phyloP scores from a whole-genome alignment of 2,329 filamentous ascomycete genomes.

The Diaporthe helianthi region DNA sequence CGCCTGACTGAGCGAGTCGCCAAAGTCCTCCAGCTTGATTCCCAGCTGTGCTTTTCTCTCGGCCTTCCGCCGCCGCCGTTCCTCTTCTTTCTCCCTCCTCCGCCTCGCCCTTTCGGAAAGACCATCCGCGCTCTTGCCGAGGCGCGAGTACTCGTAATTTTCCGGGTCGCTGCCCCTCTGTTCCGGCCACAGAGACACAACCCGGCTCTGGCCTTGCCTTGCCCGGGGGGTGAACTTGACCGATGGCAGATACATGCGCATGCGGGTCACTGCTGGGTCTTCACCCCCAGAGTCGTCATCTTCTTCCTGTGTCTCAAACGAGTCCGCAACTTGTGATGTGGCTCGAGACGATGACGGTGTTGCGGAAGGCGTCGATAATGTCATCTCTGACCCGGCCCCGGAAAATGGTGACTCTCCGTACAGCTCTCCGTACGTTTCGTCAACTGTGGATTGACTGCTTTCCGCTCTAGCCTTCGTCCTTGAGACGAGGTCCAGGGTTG shows the following conservation, averaged over 20 bases:
- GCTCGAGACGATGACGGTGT: constrained; percentile 32
- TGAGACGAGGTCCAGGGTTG: constrained; percentile 18
- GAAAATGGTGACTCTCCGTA: background rate
- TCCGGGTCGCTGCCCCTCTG: constrained; percentile 44
- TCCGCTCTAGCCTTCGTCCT: background rate
- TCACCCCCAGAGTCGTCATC: constrained; percentile 26
- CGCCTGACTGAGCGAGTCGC: constrained; percentile 29
- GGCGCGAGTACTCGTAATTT: constrained; percentile 42
- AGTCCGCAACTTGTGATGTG: constrained; percentile 27
- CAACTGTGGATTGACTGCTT: background rate
- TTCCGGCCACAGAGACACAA: constrained; percentile 47
- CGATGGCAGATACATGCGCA: constrained; percentile 45
- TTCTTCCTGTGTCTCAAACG: background rate
- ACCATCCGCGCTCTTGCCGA: constrained; percentile 8
- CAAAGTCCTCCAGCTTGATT: constrained; percentile 37
- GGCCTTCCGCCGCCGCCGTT: constrained; percentile 39
- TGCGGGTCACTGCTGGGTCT: constrained; percentile 43
- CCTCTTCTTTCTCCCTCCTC: constrained; percentile 36
- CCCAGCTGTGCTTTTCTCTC: constrained; percentile 38
- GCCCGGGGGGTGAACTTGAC: constrained; percentile 41
- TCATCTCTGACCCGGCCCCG: constrained; percentile 17
- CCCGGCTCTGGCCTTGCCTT: constrained; percentile 37
- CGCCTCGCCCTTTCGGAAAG: constrained; percentile 18
- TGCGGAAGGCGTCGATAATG: constrained; percentile 30
- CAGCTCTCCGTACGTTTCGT: background rate